Conservation (phyloP, 306 rosid genomes). For the Gillenia trifoliata region DNA sequence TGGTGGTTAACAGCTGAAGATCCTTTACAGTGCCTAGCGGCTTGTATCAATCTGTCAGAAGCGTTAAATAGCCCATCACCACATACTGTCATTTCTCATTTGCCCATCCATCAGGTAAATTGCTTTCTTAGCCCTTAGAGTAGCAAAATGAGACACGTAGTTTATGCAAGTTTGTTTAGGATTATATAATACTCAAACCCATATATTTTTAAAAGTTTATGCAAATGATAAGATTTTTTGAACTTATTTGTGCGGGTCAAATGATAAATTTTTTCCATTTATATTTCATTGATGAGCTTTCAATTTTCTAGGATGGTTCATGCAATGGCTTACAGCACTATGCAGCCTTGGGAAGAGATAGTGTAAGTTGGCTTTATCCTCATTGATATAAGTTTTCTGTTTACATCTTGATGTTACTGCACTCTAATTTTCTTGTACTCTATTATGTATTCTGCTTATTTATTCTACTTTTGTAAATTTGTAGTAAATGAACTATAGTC, state of each 20-base stretch:
- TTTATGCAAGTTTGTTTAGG: constrained; percentile 8
- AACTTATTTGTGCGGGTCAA: background rate
- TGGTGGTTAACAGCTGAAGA: constrained; percentile 94
- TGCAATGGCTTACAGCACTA: constrained; percentile 94
- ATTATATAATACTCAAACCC: background rate
- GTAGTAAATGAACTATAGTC: too few species aligned
- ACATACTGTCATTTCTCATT: constrained; percentile 59
- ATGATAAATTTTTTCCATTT: background rate
- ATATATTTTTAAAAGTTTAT: background rate
- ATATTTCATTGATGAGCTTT: constrained; percentile 11
- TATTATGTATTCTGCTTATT: background rate
- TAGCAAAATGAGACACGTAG: background rate
- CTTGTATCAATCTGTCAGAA: constrained; percentile 78
- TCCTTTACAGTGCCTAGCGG: constrained; percentile 85
- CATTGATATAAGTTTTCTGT: background rate
- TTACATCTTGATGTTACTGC: background rate
- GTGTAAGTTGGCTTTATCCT: constrained; percentile 41
- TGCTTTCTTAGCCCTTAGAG: background rate
- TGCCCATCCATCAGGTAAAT: constrained; percentile 82
- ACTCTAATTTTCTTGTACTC: background rate
- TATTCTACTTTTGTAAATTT: background rate
- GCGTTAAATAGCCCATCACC: constrained; percentile 77
- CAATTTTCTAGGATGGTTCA: constrained; percentile 71
- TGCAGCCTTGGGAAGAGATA: constrained; percentile 83
- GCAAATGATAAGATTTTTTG: background rate